phyloP scores from a whole-genome alignment of 495 filamentous ascomycete species.

The Physcia stellaris region DNA sequence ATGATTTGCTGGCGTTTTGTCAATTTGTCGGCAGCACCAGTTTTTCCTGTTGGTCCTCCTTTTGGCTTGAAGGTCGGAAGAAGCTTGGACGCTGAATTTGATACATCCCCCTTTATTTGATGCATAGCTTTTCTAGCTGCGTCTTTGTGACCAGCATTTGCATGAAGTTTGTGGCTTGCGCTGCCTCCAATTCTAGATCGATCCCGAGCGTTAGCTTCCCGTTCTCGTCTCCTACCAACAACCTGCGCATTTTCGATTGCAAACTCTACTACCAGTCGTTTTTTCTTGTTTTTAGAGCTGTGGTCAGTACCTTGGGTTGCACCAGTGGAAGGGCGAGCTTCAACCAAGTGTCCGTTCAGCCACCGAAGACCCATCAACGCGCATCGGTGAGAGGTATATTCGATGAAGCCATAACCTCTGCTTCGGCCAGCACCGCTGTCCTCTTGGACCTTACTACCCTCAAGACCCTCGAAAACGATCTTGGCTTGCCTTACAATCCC shows the following conservation, averaged over 20 bases:
- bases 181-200: no score
- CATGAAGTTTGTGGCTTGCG: no score
- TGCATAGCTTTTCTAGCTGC: no score
- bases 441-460: conserved; percentile 70
- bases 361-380: conserved; percentile 91
- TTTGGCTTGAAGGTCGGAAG: no score
- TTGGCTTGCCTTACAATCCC: conserved; percentile 94
- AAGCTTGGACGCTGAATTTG: no score
- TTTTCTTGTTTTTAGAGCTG: conserved; percentile 43
- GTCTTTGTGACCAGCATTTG: no score
- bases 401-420: conserved; percentile 92
- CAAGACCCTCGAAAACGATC: conserved; percentile 74
- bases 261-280: conserved; percentile 87
- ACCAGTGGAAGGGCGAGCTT: conserved; percentile 19
- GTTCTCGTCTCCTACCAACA: conserved; percentile 59
- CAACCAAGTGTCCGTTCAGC: conserved; percentile 75
- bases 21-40: no score
- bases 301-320: conserved; percentile 4
- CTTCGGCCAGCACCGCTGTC: conserved; percentile 61
- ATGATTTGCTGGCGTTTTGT: no score
- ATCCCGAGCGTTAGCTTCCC: conserved; percentile 47
- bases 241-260: conserved; percentile 98
- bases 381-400: conserved; percentile 87
- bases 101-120: no score
- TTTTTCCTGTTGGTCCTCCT: no score